phyloP scores from a whole-genome alignment of 495 filamentous ascomycete genomes.

The Hypoxylon trugodes region DNA sequence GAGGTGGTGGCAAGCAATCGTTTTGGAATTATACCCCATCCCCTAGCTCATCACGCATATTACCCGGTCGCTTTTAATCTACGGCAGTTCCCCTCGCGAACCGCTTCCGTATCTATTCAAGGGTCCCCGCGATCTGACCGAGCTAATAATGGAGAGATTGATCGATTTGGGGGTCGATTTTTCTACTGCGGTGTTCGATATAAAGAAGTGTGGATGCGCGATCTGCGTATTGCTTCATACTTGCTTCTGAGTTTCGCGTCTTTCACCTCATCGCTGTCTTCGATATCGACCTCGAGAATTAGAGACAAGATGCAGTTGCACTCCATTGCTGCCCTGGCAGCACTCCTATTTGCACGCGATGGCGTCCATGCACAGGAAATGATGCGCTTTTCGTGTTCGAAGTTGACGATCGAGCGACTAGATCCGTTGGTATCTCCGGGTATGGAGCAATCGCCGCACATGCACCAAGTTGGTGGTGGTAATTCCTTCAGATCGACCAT shows the following conservation, averaged over 20 bases:
- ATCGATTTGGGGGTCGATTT: not conserved
- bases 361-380: slow-evolving; percentile 54
- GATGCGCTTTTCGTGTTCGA: slow-evolving; percentile 48
- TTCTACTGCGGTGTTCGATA: not conserved
- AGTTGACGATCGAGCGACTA: slow-evolving; percentile 36
- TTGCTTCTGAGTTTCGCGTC: not conserved
- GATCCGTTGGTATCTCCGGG: slow-evolving; percentile 42
- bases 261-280: not conserved
- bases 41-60: slow-evolving; percentile 10
- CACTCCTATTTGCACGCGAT: slow-evolving; percentile 50
- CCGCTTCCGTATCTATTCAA: slow-evolving; percentile 1
- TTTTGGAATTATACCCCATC: slow-evolving; percentile 24
- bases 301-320: slow-evolving; percentile 55
- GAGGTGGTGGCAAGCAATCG: not conserved
- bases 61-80: slow-evolving; percentile 29
- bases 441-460: slow-evolving; percentile 46
- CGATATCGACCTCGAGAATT: not conserved
- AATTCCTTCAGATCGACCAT: slow-evolving; percentile 48
- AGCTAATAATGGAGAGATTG: not conserved
- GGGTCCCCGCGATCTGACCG: not conserved
- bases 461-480: slow-evolving; percentile 54
- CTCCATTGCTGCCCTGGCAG: slow-evolving; percentile 49
- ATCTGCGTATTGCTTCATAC: not conserved
- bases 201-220: not conserved
- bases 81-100: slow-evolving; percentile 23